Percentiles rank a stretch among this genome's conserved stretches.
phyloP scores from a whole-genome alignment of 2,329 filamentous ascomycete species.

The Rhytidhysteron rufulum region DNA sequence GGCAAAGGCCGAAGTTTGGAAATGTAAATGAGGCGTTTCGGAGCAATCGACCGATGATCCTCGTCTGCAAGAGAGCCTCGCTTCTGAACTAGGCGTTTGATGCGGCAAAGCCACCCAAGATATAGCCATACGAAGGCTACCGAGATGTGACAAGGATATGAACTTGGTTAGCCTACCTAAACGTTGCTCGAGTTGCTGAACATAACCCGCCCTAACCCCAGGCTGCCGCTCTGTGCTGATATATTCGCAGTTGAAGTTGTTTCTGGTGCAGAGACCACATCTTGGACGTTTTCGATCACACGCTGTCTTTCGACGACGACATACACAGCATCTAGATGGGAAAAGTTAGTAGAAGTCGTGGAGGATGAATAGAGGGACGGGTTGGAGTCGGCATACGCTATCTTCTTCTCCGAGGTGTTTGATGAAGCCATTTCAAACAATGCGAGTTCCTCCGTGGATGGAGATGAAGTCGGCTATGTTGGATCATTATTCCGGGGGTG shows the following conservation, averaged over 20 bases:
- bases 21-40: too few relatives aligned
- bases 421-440: background rate
- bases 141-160: too few relatives aligned
- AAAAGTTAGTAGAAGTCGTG: too few relatives aligned
- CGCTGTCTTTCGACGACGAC: slow-evolving; percentile 20
- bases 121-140: too few relatives aligned
- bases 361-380: background rate
- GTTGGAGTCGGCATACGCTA: slow-evolving; percentile 1
- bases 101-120: too few relatives aligned
- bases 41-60: too few relatives aligned
- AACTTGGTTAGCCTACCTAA: slow-evolving; percentile 23
- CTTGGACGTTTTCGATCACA: slow-evolving; percentile 20
- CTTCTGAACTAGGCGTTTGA: background rate
- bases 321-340: slow-evolving; percentile 17
- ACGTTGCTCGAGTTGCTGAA: slow-evolving; percentile 33
- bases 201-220: slow-evolving; percentile 44
- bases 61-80: slow-evolving; percentile 7
- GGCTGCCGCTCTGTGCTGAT: slow-evolving; percentile 12
- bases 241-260: slow-evolving; percentile 20
- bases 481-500: too few relatives aligned
- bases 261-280: slow-evolving; percentile 17
- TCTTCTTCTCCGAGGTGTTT: background rate
- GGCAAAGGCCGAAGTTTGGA: too few relatives aligned
- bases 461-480: too few relatives aligned
- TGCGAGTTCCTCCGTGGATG: too few relatives aligned